Evolutionary conservation across 208 protist genomes (phyloP).

Genomic region (Leptomonas seymouri): DNA sequence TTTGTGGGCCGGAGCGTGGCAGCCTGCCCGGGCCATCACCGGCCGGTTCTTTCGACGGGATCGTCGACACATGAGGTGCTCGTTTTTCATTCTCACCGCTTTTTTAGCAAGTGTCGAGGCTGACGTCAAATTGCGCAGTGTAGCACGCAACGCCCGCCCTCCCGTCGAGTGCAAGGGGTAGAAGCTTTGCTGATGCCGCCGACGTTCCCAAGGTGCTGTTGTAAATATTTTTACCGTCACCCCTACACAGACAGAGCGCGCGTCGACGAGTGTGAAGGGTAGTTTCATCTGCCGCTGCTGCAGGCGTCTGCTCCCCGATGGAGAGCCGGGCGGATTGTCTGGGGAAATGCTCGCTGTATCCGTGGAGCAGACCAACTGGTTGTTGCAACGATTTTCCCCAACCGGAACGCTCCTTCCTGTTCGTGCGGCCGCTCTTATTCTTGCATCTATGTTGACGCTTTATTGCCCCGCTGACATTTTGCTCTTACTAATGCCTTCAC

Average conservation of each 20-base stretch:
- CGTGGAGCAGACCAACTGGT: not conserved
- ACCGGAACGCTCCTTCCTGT: not conserved
- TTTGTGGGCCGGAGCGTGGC: conserved; percentile 38
- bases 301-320: conserved; percentile 33
- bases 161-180: conserved; percentile 6
- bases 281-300: conserved; percentile 47
- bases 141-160: not conserved
- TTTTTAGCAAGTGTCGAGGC: not conserved
- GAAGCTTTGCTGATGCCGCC: conserved; percentile 11
- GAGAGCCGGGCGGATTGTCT: not conserved
- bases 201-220: conserved; percentile 26
- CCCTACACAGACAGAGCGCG: conserved; percentile 14
- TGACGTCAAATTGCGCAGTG: not conserved
- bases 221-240: conserved; percentile 25
- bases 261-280: conserved; percentile 9
- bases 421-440: not conserved
- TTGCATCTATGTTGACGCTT: not conserved
- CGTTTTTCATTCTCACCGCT: conserved; percentile 34
- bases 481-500: not conserved
- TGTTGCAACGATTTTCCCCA: too few species aligned
- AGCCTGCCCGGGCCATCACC: conserved; percentile 51
- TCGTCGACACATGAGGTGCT: conserved; percentile 38
- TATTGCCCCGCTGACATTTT: not conserved
- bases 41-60: conserved; percentile 48
- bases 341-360: conserved; percentile 6